phyloP scores from a whole-genome alignment of 139 green algal genomes.

The Axilococcus clingmanii region DNA sequence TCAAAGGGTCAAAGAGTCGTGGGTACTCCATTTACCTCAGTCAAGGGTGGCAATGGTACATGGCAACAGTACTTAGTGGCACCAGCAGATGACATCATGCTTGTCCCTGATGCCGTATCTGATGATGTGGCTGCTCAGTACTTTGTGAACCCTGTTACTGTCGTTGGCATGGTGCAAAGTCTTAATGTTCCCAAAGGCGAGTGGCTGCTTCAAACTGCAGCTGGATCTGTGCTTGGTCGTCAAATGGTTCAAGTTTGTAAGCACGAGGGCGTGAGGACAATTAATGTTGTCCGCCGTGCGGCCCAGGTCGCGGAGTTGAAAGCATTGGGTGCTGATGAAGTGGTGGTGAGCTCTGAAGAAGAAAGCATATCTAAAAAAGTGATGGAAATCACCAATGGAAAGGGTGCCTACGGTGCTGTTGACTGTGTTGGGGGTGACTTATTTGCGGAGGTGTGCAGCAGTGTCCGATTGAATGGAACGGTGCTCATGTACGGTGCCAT shows the following conservation, averaged over 20 bases:
- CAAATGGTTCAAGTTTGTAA: conserved; percentile 28
- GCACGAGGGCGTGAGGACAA: conserved; percentile 29
- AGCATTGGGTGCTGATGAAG: conserved; percentile 24
- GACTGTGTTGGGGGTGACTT: conserved; percentile 30
- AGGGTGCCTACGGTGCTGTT: conserved; percentile 22
- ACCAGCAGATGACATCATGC: conserved; percentile 15
- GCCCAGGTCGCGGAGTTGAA: conserved; percentile 27
- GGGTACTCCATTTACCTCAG: conserved; percentile 10
- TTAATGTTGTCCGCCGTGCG: conserved; percentile 34
- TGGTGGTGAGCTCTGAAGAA: conserved; percentile 19
- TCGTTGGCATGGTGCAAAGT: conserved; percentile 31
- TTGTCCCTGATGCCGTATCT: conserved; percentile 24
- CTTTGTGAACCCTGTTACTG: conserved; percentile 34
- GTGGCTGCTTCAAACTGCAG: conserved; percentile 39
- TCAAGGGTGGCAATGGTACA: conserved; percentile 24
- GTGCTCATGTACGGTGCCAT: conserved; percentile 24
- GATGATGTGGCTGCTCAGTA: conserved; percentile 31
- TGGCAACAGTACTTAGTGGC: conserved; percentile 35
- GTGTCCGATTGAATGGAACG: conserved; percentile 5
- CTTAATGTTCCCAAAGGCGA: conserved; percentile 28
- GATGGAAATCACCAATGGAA: conserved; percentile 28
- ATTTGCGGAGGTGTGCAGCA: conserved; percentile 3
- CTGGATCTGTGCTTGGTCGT: conserved; percentile 35
- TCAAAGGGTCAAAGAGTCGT: conserved; percentile 31
- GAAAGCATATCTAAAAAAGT: conserved; percentile 18